phyloP scores from a whole-genome alignment of 768 basidiomycete genomes.

The Boletus coccyginus region DNA sequence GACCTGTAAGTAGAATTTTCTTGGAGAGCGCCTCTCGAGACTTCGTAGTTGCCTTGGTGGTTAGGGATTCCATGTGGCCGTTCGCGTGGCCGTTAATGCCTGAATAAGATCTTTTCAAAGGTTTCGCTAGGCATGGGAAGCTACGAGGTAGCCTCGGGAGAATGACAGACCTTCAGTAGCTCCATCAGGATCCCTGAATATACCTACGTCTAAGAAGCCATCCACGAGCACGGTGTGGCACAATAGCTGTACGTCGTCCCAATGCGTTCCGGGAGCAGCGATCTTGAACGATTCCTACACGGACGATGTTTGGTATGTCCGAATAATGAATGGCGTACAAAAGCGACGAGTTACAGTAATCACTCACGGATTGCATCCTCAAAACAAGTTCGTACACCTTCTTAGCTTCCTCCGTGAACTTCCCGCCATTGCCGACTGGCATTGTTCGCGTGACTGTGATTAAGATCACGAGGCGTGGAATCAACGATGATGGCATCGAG shows the following conservation, averaged over 20 bases:
- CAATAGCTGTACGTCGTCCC: slow-evolving; percentile 83
- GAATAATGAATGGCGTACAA: background rate
- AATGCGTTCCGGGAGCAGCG: slow-evolving; percentile 77
- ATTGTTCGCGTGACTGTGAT: slow-evolving; percentile 73
- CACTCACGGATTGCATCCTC: slow-evolving; percentile 79
- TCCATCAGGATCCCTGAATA: slow-evolving; percentile 70
- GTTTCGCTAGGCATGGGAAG: background rate
- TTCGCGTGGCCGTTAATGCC: slow-evolving; percentile 1
- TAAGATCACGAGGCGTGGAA: slow-evolving; percentile 31
- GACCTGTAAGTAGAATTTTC: slow-evolving; percentile 71
- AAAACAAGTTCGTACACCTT: slow-evolving; percentile 87
- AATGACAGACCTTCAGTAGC: slow-evolving; percentile 6
- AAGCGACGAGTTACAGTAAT: background rate
- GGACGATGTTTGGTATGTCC: background rate
- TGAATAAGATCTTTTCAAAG: background rate
- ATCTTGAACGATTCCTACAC: slow-evolving; percentile 67
- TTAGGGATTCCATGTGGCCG: background rate
- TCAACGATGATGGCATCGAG: background rate
- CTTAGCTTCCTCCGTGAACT: slow-evolving; percentile 78
- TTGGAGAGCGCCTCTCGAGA: slow-evolving; percentile 25
- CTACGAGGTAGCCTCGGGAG: too few species aligned
- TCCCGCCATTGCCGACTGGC: slow-evolving; percentile 92
- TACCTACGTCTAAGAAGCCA: slow-evolving; percentile 79
- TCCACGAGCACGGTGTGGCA: slow-evolving; percentile 81
- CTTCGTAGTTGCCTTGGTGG: slow-evolving; percentile 3